phyloP scores from a whole-genome alignment of 2,329 filamentous ascomycete species.

The Alternaria metachromatica region DNA sequence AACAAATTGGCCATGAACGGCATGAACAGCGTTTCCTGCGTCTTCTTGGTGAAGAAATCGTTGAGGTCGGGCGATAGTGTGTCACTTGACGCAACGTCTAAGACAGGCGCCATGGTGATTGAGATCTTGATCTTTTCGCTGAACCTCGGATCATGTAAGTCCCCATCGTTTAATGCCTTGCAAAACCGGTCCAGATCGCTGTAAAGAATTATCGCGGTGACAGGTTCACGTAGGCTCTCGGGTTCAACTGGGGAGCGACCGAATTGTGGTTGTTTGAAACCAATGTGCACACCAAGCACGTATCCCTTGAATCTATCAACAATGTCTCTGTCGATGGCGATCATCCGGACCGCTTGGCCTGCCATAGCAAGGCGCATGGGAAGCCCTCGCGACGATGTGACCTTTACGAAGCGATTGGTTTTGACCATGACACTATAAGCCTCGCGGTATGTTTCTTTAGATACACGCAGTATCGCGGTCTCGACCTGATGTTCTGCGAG shows the following conservation, averaged over 20 bases:
- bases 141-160: conserved; percentile 8
- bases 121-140: conserved; percentile 3
- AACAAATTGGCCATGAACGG: conserved; percentile 18
- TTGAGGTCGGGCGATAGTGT: background rate
- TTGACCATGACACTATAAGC: conserved; percentile 20
- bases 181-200: conserved; percentile 20
- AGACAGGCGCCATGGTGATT: conserved; percentile 11
- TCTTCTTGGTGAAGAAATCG: conserved; percentile 24
- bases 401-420: conserved; percentile 23
- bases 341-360: conserved; percentile 7
- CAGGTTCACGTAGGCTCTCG: background rate
- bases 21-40: conserved; percentile 20
- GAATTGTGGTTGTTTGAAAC: background rate
- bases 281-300: conserved; percentile 17
- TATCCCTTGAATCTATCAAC: conserved; percentile 19
- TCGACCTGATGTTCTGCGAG: background rate
- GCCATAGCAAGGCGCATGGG: conserved; percentile 5
- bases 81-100: background rate
- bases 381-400: conserved; percentile 7
- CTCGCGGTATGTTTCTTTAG: conserved; percentile 3
- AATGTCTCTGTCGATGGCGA: background rate
- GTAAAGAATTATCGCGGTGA: conserved; percentile 16
- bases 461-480: background rate
- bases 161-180: conserved; percentile 10
- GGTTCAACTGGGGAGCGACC: background rate